phyloP scores from a whole-genome alignment of 2,329 filamentous ascomycete genomes.

The Nakataea oryzae region DNA sequence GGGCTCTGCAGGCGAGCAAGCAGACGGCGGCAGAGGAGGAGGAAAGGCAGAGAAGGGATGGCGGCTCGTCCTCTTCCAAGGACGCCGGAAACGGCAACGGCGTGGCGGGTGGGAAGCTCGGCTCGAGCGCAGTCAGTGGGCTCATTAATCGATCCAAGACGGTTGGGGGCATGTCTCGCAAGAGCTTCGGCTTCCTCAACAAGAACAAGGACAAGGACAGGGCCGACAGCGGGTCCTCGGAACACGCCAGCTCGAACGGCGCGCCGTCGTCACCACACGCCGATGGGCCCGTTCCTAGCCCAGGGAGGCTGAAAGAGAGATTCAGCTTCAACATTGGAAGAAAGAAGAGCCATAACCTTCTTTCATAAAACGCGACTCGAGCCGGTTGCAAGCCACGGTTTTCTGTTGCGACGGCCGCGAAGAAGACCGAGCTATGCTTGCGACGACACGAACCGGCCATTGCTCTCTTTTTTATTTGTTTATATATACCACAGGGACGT shows the following conservation, averaged over 20 bases:
- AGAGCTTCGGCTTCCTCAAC: conserved; percentile 58
- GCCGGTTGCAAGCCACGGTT: background rate
- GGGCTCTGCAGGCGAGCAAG: conserved; percentile 57
- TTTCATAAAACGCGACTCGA: conserved; percentile 14
- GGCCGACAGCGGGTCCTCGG: background rate
- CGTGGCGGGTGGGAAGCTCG: background rate
- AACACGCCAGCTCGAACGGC: background rate
- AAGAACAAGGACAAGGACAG: conserved; percentile 27
- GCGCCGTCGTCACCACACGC: conserved; percentile 1
- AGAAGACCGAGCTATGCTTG: background rate
- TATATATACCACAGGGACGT: background rate
- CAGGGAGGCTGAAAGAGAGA: conserved; percentile 39
- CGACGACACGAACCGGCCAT: background rate
- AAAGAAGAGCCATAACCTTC: conserved; percentile 55
- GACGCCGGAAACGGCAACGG: background rate
- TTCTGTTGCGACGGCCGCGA: background rate
- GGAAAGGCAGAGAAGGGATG: conserved; percentile 27
- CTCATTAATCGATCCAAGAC: conserved; percentile 58
- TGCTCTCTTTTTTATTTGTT: background rate
- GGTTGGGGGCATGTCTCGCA: conserved; percentile 58
- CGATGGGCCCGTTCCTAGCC: conserved; percentile 1
- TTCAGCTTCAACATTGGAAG: conserved; percentile 58
- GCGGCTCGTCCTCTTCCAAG: conserved; percentile 19
- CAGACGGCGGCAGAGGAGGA: conserved; percentile 50
- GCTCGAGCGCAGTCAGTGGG: conserved; percentile 15